These are phyloP conservation scores for Grifola frondosa DNA, from an alignment of 1,284 basidiomycete species.

Conservation along the genomic window DNA sequence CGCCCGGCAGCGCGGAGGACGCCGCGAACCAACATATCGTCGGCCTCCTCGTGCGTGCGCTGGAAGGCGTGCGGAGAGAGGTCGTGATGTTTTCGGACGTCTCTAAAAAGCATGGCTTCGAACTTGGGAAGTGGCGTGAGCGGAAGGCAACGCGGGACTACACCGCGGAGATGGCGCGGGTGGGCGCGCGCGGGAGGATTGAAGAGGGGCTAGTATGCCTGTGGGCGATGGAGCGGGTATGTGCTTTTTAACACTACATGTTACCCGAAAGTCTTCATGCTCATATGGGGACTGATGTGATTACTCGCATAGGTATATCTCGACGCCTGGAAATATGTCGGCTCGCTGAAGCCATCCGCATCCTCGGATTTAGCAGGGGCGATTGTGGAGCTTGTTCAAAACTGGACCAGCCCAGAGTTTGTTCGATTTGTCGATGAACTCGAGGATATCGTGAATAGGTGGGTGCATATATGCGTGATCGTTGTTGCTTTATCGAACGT, in stretches of 20 bases:
- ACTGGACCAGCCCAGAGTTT: slow-evolving; percentile 69
- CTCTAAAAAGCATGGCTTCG: slow-evolving; percentile 44
- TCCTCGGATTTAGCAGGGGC: slow-evolving; percentile 30
- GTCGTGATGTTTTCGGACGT: slow-evolving; percentile 60
- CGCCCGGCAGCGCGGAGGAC: slow-evolving; percentile 35
- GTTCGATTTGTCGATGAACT: slow-evolving; percentile 58
- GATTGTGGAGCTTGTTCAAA: slow-evolving; percentile 52
- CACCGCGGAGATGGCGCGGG: slow-evolving; percentile 65
- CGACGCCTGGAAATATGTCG: slow-evolving; percentile 63
- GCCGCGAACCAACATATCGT: slow-evolving; percentile 45
- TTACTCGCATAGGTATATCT: slow-evolving; percentile 45
- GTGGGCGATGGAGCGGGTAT: slow-evolving; percentile 77
- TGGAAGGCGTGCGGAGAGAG: slow-evolving; percentile 61
- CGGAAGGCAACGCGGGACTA: slow-evolving; percentile 65
- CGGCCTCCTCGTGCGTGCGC: slow-evolving; percentile 46
- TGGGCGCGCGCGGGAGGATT: slow-evolving; percentile 46
- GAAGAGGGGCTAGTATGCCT: slow-evolving; percentile 69
- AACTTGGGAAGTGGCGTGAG: slow-evolving; percentile 50
- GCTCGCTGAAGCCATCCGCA: slow-evolving; percentile 22
- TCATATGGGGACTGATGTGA: slow-evolving; percentile 29
- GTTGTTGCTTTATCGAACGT: neutral
- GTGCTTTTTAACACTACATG: slow-evolving; percentile 10
- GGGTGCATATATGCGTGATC: slow-evolving; percentile 34
- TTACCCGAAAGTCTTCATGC: neutral
- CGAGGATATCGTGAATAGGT: slow-evolving; percentile 51